phyloP scores from a whole-genome alignment of 164 flowering plant genomes.

The Tinospora cordifolia region DNA sequence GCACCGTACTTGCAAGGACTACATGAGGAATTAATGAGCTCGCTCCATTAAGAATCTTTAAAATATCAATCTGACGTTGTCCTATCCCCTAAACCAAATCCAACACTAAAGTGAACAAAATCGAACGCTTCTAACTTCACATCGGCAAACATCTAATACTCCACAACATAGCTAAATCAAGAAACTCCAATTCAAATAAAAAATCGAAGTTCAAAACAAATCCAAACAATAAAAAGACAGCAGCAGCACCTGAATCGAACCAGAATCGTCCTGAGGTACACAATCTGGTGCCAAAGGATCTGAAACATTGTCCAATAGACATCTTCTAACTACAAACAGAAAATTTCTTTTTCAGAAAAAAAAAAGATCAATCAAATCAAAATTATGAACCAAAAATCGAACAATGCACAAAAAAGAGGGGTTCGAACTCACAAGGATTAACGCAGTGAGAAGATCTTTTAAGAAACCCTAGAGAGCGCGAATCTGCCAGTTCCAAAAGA shows the following conservation, averaged over 20 bases:
- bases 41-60: slow-evolving; percentile 53
- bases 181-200: neutral
- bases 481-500: too few species aligned
- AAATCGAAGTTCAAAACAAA: neutral
- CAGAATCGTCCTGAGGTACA: slow-evolving; percentile 5
- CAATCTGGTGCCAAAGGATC: slow-evolving; percentile 18
- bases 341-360: too few species aligned
- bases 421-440: too few species aligned
- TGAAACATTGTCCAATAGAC: slow-evolving; percentile 23
- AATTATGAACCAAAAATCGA: too few species aligned
- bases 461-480: slow-evolving; percentile 6
- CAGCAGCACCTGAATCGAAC: slow-evolving; percentile 21
- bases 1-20: slow-evolving; percentile 67
- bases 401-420: too few species aligned
- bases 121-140: neutral
- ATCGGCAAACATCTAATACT: neutral
- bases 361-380: too few species aligned
- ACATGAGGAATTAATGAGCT: slow-evolving; percentile 81
- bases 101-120: neutral
- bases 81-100: slow-evolving; percentile 27
- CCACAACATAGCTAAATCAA: neutral
- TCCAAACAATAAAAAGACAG: neutral
- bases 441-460: neutral
- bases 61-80: slow-evolving; percentile 24
- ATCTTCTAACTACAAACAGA: slow-evolving; percentile 12